A percentile compares a stretch with the other conserved stretches of the same genome.
Conservation (phyloP, 345 rosid genomes). For the Sisymbrium irio region DNA sequence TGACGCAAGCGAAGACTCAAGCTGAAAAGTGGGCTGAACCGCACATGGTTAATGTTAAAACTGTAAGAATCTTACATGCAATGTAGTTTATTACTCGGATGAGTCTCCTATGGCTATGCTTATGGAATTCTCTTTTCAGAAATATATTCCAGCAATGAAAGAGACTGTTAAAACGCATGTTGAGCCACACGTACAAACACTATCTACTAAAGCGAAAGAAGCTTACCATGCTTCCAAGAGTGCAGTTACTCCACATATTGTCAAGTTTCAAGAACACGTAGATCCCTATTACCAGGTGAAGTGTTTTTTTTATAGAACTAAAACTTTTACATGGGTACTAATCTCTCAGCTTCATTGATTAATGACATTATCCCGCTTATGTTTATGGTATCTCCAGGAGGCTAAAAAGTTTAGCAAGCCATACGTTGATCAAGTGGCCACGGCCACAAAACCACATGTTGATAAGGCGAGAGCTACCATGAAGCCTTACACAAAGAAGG, state of each 20-base stretch:
- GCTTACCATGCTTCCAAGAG: slow-evolving; percentile 47
- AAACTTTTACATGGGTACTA: background rate
- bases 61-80: slow-evolving; percentile 44
- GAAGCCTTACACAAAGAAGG: slow-evolving; percentile 74
- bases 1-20: slow-evolving; percentile 52
- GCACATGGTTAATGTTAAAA: slow-evolving; percentile 60
- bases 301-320: background rate
- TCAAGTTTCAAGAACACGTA: slow-evolving; percentile 42
- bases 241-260: slow-evolving; percentile 58
- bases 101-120: slow-evolving; percentile 5
- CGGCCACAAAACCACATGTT: slow-evolving; percentile 81
- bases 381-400: slow-evolving; percentile 43
- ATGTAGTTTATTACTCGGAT: background rate
- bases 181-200: slow-evolving; percentile 66
- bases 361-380: background rate
- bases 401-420: slow-evolving; percentile 85
- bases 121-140: slow-evolving; percentile 41
- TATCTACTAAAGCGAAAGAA: slow-evolving; percentile 56
- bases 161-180: slow-evolving; percentile 48
- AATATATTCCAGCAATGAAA: slow-evolving; percentile 71
- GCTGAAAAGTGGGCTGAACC: slow-evolving; percentile 87
- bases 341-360: background rate
- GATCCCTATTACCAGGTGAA: slow-evolving; percentile 37
- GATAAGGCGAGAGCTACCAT: slow-evolving; percentile 58
- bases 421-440: slow-evolving; percentile 75